Conservation (phyloP, 129 eudicot species). For the Flaveria bidentis region DNA sequence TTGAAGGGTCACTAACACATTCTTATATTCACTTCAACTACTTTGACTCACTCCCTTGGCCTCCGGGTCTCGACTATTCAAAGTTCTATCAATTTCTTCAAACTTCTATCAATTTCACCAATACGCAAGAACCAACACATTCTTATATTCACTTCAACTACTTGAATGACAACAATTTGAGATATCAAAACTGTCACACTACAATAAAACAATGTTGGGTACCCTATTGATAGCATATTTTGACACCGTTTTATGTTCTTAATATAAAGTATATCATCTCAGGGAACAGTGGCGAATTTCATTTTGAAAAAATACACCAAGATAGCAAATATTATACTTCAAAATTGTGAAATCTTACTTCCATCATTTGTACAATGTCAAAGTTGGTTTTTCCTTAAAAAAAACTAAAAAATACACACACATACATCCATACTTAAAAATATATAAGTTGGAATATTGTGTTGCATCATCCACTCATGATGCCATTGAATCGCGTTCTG, state of each 20-base stretch:
- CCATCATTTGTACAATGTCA: not conserved
- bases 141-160: not conserved
- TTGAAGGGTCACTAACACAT: not conserved
- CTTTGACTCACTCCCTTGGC: too few relatives aligned
- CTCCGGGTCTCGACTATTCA: too few relatives aligned
- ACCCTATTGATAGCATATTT: too few relatives aligned
- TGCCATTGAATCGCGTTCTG: slow-evolving; percentile 32
- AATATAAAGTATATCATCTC: too few relatives aligned
- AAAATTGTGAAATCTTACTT: not conserved
- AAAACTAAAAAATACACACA: not conserved
- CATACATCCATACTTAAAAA: not conserved
- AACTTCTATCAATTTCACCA: too few relatives aligned
- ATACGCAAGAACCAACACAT: too few relatives aligned
- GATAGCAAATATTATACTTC: not conserved
- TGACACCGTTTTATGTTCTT: too few relatives aligned
- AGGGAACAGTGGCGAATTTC: too few relatives aligned
- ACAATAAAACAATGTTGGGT: too few relatives aligned
- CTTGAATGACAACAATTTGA: not conserved
- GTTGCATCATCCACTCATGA: slow-evolving; percentile 17
- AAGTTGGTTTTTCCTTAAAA: not conserved
- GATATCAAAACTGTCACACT: too few relatives aligned
- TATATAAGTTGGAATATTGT: not conserved
- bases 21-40: not conserved
- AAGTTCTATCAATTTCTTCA: too few relatives aligned
- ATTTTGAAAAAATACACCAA: too few relatives aligned